These are phyloP conservation scores for Xylariaceae sp. DNA, from an alignment of 2,329 filamentous ascomycete genomes.

Conservation along the genomic window DNA sequence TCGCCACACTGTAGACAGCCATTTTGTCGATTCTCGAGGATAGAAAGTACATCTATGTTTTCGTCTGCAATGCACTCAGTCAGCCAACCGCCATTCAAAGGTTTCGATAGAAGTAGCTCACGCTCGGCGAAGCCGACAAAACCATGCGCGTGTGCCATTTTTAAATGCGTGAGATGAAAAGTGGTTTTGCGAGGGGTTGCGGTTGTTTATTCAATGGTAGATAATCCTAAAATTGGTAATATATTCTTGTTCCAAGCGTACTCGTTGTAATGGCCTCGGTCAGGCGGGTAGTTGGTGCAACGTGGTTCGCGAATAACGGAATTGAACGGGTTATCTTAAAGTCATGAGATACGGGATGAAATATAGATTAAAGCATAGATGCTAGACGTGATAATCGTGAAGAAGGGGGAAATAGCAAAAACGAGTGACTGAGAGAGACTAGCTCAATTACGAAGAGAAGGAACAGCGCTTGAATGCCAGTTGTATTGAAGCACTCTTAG, in stretches of 20 bases:
- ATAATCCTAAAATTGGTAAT: too few species aligned
- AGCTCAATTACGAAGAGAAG: constrained; percentile 37
- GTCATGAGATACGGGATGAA: too few species aligned
- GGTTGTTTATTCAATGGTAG: neutral
- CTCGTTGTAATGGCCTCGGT: too few species aligned
- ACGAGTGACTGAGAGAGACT: constrained; percentile 48
- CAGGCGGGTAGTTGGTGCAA: too few species aligned
- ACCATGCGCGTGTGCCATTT: constrained; percentile 27
- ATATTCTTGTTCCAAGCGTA: too few species aligned
- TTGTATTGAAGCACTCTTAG: too few species aligned
- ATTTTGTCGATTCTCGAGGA: constrained; percentile 38
- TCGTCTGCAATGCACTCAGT: constrained; percentile 21
- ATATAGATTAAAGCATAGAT: too few species aligned
- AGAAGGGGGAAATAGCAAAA: constrained; percentile 24
- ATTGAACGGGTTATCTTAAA: too few species aligned
- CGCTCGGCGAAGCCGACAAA: constrained; percentile 28
- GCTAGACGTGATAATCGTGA: too few species aligned
- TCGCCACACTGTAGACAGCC: constrained; percentile 46
- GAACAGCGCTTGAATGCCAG: too few species aligned
- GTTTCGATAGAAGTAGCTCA: constrained; percentile 16
- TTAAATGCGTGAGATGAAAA: constrained; percentile 5
- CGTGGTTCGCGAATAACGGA: too few species aligned
- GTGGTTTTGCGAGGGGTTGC: too few species aligned
- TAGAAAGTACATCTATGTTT: constrained; percentile 20
- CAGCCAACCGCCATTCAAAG: constrained; percentile 12